These are phyloP conservation scores for Teratosphaeria destructans DNA, from an alignment of 2,329 filamentous ascomycete genomes.

Conservation along the genomic window DNA sequence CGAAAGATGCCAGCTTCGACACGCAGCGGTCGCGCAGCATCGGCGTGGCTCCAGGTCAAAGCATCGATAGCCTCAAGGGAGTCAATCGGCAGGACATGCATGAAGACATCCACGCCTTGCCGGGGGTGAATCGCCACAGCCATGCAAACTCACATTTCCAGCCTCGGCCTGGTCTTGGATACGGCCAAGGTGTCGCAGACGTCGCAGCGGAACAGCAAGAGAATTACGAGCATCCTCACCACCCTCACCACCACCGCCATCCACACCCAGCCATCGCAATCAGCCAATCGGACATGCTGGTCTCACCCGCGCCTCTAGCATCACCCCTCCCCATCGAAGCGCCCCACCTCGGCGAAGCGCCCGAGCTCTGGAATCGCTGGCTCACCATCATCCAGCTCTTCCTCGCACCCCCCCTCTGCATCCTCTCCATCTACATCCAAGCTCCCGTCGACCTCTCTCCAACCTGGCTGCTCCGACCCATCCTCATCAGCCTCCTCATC, in stretches of 20 bases:
- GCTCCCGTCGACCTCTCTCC: constrained; percentile 32
- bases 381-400: constrained; percentile 76
- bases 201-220: constrained; percentile 22
- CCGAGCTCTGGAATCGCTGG: constrained; percentile 73
- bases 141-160: constrained; percentile 10
- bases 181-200: constrained; percentile 20
- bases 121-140: constrained; percentile 9
- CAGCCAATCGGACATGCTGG: background rate
- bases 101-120: constrained; percentile 1
- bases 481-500: constrained; percentile 32
- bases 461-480: constrained; percentile 49
- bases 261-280: background rate
- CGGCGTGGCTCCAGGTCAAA: constrained; percentile 5
- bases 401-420: constrained; percentile 73
- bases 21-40: constrained; percentile 6
- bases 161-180: background rate
- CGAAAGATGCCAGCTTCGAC: constrained; percentile 5
- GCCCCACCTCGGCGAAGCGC: background rate
- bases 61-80: constrained; percentile 7
- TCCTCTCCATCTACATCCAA: constrained; percentile 49
- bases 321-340: constrained; percentile 2
- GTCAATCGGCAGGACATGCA: constrained; percentile 6
- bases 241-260: constrained; percentile 1
- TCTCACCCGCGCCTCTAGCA: background rate
- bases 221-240: constrained; percentile 17